Evolutionary conservation across 768 basidiomycete genomes (phyloP), one percentile per base, ranked within the genome.

Genomic region (Xerocomellus amylosporus): DNA sequence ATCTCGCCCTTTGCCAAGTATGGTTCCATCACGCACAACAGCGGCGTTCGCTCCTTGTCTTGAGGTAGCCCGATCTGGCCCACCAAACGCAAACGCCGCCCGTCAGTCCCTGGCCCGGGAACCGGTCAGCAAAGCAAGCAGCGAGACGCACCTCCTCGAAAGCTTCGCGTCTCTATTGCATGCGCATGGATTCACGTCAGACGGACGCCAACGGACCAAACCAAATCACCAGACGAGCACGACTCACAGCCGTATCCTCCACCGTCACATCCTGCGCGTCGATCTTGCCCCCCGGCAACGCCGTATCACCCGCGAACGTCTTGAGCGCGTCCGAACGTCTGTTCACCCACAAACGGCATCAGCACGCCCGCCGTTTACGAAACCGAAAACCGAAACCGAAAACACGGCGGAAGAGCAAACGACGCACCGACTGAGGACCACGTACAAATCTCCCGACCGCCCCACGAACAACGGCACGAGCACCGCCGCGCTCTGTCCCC

Each of bases 381-480:
- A n/a, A 17, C 49, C 28, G 28, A 10, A 24, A 24, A 5, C 24
- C 3, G 30, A 55, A 31, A 6, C 5, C 15, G 5, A 13, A 36
- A 38, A 15, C 8, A 3, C 24, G 17, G 5, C 10, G 4, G 20
- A 46, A 17, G 10, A 8, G 8, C 10, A 12, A 64, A 54, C 53
- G 51, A 75, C 87, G 63, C 64, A 89, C 90, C 86, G 77, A 63
- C 83, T 91, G n/a, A 95, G 77, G 30, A 94, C 66, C 4, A 95
- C 93, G 61, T 93, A 90, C 24, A 96, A 64, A 60, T 95, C 90
- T 6, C 93, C 93, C 30, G 78, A 77, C 8, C 93, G 75, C 0
- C 93, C 93, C 3, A 93, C 84, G 56, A 96, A 96, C 46, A 96
- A 64, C 12, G 90, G 89, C 1, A 93, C 87, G 10, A 93, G 78